Conservation (phyloP, 2,329 filamentous ascomycete species). For the Fusarium proliferatum region DNA sequence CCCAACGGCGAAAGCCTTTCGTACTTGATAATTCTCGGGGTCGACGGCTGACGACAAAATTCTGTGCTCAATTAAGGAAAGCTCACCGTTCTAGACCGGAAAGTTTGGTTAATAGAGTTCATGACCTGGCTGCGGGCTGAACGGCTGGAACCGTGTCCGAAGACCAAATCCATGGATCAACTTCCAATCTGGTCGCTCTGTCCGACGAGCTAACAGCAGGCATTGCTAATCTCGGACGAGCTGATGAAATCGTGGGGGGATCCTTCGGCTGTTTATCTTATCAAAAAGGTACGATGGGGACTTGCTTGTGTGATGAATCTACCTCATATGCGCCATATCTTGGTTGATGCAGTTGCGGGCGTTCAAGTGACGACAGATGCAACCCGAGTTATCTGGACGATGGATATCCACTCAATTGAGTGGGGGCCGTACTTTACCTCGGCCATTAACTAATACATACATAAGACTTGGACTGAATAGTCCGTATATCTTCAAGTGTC, state of each 20-base stretch:
- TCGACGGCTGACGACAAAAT: slow-evolving; percentile 7
- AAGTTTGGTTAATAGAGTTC: slow-evolving; percentile 28
- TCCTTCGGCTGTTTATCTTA: slow-evolving; percentile 38
- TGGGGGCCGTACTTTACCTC: slow-evolving; percentile 10
- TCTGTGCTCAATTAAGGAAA: slow-evolving; percentile 11
- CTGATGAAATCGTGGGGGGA: slow-evolving; percentile 40
- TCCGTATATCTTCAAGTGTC: not conserved
- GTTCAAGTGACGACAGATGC: slow-evolving; percentile 28
- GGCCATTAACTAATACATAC: slow-evolving; percentile 6
- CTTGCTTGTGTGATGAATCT: slow-evolving; percentile 10
- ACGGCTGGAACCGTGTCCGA: slow-evolving; percentile 30
- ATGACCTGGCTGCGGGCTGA: slow-evolving; percentile 20
- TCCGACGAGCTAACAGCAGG: slow-evolving; percentile 34
- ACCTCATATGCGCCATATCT: slow-evolving; percentile 33
- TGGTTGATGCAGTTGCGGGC: slow-evolving; percentile 37
- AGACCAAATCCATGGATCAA: slow-evolving; percentile 23
- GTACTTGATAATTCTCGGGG: slow-evolving; percentile 5
- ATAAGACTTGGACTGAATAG: not conserved
- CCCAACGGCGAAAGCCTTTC: slow-evolving; percentile 4
- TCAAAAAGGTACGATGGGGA: slow-evolving; percentile 14
- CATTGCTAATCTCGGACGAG: slow-evolving; percentile 24
- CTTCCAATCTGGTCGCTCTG: slow-evolving; percentile 37
- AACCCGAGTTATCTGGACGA: slow-evolving; percentile 17
- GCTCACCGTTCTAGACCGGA: slow-evolving; percentile 29
- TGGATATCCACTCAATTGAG: slow-evolving; percentile 6